These are phyloP conservation scores for Phanerochaete sordida DNA, from an alignment of 768 basidiomycete genomes.

Conservation along the genomic window DNA sequence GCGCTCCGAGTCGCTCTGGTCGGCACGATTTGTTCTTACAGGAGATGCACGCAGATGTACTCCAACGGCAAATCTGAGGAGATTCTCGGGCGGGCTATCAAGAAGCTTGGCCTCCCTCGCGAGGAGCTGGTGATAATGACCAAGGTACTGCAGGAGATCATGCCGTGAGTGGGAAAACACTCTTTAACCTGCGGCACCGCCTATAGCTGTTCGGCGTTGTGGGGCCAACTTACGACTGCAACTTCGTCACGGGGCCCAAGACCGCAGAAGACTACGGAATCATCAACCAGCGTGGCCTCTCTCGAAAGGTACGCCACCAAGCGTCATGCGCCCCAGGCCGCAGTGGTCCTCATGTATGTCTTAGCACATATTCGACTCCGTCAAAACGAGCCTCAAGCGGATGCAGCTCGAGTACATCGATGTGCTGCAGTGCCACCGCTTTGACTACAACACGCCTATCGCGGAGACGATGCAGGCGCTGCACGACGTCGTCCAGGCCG, in stretches of 20 bases:
- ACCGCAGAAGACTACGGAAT: constrained; percentile 26
- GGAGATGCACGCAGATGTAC: constrained; percentile 22
- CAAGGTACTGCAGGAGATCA: constrained; percentile 33
- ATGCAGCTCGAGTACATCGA: constrained; percentile 68
- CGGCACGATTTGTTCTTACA: not conserved
- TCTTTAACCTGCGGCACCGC: not conserved
- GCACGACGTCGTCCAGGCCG: constrained; percentile 39
- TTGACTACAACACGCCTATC: constrained; percentile 32
- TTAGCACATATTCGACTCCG: constrained; percentile 73
- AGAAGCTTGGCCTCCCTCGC: constrained; percentile 37
- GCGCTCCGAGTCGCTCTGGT: not conserved
- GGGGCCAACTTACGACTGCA: constrained; percentile 1
- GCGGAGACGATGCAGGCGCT: constrained; percentile 40
- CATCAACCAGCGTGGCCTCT: constrained; percentile 32
- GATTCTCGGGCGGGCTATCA: constrained; percentile 45
- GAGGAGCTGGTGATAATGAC: constrained; percentile 44
- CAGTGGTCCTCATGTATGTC: not conserved
- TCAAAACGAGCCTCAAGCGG: constrained; percentile 59
- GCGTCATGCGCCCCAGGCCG: not conserved
- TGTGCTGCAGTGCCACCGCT: constrained; percentile 18
- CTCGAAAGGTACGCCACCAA: constrained; percentile 25
- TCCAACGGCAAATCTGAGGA: constrained; percentile 38
- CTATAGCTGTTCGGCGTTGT: constrained; percentile 16
- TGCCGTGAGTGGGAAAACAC: too few relatives aligned
- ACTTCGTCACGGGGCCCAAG: constrained; percentile 1